Evolutionary conservation across 2,329 filamentous ascomycete species (phyloP).

Genomic region (Phialophora verrucosa): DNA sequence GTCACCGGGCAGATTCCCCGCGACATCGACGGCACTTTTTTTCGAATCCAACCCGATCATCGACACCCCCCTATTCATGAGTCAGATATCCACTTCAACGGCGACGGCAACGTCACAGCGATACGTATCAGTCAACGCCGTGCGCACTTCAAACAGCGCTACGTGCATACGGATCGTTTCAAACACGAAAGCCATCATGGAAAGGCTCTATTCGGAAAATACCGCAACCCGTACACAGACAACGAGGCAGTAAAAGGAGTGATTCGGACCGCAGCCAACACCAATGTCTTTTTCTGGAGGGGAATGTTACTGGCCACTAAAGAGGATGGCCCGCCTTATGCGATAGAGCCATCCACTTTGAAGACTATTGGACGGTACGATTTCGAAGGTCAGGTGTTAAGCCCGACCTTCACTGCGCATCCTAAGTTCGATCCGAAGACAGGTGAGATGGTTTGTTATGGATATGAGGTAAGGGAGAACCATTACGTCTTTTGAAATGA

Average conservation of each 20-base stretch:
- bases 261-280: conserved; percentile 63
- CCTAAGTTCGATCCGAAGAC: conserved; percentile 60
- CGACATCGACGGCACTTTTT: conserved; percentile 54
- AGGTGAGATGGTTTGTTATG: conserved; percentile 59
- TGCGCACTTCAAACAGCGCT: conserved; percentile 51
- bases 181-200: conserved; percentile 47
- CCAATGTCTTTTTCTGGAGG: conserved; percentile 63
- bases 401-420: conserved; percentile 59
- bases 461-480: conserved; percentile 46
- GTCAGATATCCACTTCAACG: conserved; percentile 59
- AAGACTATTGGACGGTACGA: conserved; percentile 57
- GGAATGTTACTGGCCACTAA: conserved; percentile 55
- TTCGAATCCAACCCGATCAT: conserved; percentile 52
- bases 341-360: conserved; percentile 54
- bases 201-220: conserved; percentile 58
- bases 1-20: conserved; percentile 49
- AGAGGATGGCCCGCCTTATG: conserved; percentile 59
- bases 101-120: conserved; percentile 52
- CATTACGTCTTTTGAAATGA: no score
- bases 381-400: conserved; percentile 56
- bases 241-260: conserved; percentile 57
- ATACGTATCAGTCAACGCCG: conserved; percentile 51
- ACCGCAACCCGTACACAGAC: conserved; percentile 64
- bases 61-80: conserved; percentile 61
- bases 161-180: conserved; percentile 52